phyloP scores from a whole-genome alignment of 1,284 basidiomycete genomes.

The Leucoagaricus sp. region DNA sequence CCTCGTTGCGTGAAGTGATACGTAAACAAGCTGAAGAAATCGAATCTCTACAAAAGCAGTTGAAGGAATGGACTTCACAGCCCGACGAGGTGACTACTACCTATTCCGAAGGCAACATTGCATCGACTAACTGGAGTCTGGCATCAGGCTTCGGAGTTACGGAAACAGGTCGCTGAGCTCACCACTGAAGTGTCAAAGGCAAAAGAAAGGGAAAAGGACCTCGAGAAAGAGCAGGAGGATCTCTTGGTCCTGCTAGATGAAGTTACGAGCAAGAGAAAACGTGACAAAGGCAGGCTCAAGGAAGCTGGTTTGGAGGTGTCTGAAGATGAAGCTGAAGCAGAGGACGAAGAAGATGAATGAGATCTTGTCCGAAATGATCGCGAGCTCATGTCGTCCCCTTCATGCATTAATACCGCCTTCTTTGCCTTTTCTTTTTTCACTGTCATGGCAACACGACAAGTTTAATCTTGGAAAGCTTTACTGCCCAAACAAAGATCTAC shows the following conservation, averaged over 20 bases:
- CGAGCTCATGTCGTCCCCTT: not conserved
- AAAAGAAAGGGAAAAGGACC: slow-evolving; percentile 72
- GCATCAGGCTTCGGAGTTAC: slow-evolving; percentile 39
- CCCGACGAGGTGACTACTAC: slow-evolving; percentile 2
- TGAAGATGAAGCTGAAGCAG: slow-evolving; percentile 86
- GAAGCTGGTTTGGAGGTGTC: slow-evolving; percentile 83
- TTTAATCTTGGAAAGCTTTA: not conserved
- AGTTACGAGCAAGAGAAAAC: slow-evolving; percentile 79
- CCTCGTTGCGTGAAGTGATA: slow-evolving; percentile 80
- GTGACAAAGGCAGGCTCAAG: slow-evolving; percentile 79
- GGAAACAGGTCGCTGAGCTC: slow-evolving; percentile 45
- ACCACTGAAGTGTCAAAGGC: slow-evolving; percentile 53
- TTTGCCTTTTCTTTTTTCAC: not conserved
- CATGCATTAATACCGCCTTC: not conserved
- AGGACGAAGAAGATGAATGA: slow-evolving; percentile 52
- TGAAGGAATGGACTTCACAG: slow-evolving; percentile 38
- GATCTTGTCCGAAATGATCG: not conserved
- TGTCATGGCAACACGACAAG: not conserved
- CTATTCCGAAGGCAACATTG: no score
- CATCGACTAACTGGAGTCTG: slow-evolving; percentile 3
- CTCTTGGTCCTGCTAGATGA: slow-evolving; percentile 93
- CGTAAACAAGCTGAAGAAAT: slow-evolving; percentile 79
- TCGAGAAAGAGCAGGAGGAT: slow-evolving; percentile 94
- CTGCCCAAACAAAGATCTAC: not conserved
- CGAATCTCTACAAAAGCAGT: slow-evolving; percentile 56